A percentile compares a stretch with the other conserved stretches of the same genome.
phyloP scores from a whole-genome alignment of 2,329 filamentous ascomycete genomes.

The Thermothelomyces thermophilus region DNA sequence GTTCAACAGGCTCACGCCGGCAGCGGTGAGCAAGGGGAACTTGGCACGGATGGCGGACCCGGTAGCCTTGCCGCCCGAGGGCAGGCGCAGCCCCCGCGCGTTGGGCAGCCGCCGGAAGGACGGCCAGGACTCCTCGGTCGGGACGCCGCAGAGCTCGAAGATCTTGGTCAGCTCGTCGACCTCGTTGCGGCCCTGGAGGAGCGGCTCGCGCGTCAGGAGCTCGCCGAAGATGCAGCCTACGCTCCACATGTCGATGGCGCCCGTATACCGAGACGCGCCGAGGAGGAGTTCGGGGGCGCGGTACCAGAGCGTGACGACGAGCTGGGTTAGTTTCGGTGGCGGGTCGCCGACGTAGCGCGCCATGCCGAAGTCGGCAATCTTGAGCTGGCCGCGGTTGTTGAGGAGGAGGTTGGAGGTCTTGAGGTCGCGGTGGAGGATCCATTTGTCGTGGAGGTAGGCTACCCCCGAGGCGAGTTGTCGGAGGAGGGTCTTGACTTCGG shows the following conservation, averaged over 20 bases:
- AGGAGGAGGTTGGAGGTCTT: conserved; percentile 92
- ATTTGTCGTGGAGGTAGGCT: conserved; percentile 78
- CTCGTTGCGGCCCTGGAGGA: conserved; percentile 86
- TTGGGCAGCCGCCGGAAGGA: conserved; percentile 82
- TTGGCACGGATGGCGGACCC: conserved; percentile 60
- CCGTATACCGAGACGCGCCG: conserved; percentile 67
- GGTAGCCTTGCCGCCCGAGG: conserved; percentile 26
- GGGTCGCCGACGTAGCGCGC: conserved; percentile 82
- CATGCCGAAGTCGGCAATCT: conserved; percentile 98
- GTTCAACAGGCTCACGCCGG: conserved; percentile 64
- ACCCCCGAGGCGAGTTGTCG: conserved; percentile 75
- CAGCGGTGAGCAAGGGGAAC: conserved; percentile 74
- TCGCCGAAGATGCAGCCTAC: conserved; percentile 94
- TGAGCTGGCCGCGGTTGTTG: conserved; percentile 89
- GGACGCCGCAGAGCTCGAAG: conserved; percentile 82
- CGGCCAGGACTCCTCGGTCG: conserved; percentile 78
- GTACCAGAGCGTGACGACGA: conserved; percentile 98
- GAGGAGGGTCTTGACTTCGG: conserved; percentile 86
- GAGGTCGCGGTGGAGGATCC: conserved; percentile 89
- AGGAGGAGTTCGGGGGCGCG: conserved; percentile 85
- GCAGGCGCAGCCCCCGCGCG: conserved; percentile 69
- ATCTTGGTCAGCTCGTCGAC: conserved; percentile 84
- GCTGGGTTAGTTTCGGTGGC: conserved; percentile 69
- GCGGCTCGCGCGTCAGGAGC: conserved; percentile 71
- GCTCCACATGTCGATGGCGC: conserved; percentile 88